Base-by-base conservation (phyloP, 2,329 filamentous ascomycete species). In the Fusarium sp. region DNA sequence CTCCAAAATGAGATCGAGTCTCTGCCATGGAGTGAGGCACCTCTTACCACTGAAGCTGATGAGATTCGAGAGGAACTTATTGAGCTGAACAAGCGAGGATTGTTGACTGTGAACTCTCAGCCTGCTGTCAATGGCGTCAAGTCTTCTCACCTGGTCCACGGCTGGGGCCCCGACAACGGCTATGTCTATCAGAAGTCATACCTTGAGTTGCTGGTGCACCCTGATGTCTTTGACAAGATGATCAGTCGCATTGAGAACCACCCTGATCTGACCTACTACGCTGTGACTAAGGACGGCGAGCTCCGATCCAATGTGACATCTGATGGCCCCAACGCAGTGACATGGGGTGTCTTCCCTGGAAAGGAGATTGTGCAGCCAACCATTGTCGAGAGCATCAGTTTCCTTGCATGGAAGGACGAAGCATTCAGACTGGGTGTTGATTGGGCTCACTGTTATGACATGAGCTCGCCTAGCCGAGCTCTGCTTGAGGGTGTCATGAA, bases 281-380 rank as follows among this genome's bases (percentile, higher is more conserved):
- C 95, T 52, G 94, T 98, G 70, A 96, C 94, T 78, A 95, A 94
- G 82, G 87, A 89, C 26, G 95, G 96, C 35, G 90, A 92, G 65
- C 87, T 98, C 63, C 91, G 91, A 82, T 96, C 94, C 35, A 98
- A 99, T 79, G 91, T 94, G 4, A 91, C 92, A 14, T 90, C 91
- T 28, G 94, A 97, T 76, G 94, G 94, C 11, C 96, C 96, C 42
- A 99, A 99, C 79, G 96, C 96, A n/a, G 94, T 99, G 56, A 99
- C 96, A 4, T 99, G 96, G 96, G 96, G 96, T 83, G 97, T 99
- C 39, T 99, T 98, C 86, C 96, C 96, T 1, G 96, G 96, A 66
- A 97, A 98, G 82, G 96, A 99, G 83, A 98, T 99, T 80, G 95
- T 99, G n/a, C 96, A 99, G 83, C 96, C 96, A 20, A 99, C 96